These are phyloP conservation scores for Didymella segeticola DNA, from an alignment of 2,329 filamentous ascomycete species.

Conservation along the genomic window DNA sequence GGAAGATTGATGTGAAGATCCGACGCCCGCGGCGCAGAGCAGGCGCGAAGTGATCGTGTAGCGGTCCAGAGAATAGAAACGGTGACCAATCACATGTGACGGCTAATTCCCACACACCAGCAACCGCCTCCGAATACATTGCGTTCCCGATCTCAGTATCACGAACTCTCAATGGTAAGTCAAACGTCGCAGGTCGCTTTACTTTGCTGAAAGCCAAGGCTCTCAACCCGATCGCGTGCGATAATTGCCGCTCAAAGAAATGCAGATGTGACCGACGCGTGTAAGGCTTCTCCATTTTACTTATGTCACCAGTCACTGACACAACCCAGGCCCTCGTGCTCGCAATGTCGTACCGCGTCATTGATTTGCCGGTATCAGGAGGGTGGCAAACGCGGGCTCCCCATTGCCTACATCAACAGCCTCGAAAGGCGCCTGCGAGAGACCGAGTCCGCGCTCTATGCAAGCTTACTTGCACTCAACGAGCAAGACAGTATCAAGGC, in stretches of 20 bases:
- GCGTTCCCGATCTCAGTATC: neutral
- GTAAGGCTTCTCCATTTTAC: slow-evolving; percentile 12
- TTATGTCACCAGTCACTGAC: neutral
- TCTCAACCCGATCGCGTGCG: slow-evolving; percentile 35
- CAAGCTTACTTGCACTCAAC: slow-evolving; percentile 21
- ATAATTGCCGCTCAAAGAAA: slow-evolving; percentile 36
- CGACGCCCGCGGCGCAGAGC: neutral
- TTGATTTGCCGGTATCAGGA: slow-evolving; percentile 31
- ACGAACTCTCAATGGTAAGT: neutral
- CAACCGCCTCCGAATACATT: neutral
- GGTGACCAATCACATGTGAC: neutral
- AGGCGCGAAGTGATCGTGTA: neutral
- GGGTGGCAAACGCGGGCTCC: slow-evolving; percentile 36
- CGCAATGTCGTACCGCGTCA: slow-evolving; percentile 27
- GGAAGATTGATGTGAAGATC: neutral
- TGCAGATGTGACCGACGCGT: slow-evolving; percentile 38
- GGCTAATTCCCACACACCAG: neutral
- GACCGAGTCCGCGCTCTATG: slow-evolving; percentile 33
- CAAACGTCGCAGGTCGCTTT: no score
- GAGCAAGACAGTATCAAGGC: slow-evolving; percentile 3
- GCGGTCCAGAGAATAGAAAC: neutral
- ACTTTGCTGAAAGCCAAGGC: slow-evolving; percentile 2
- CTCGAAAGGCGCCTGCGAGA: slow-evolving; percentile 34
- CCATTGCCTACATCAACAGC: slow-evolving; percentile 33
- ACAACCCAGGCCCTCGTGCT: slow-evolving; percentile 31